Evolutionary conservation across 768 basidiomycete genomes (phyloP).

Genomic region (Russula lepida): DNA sequence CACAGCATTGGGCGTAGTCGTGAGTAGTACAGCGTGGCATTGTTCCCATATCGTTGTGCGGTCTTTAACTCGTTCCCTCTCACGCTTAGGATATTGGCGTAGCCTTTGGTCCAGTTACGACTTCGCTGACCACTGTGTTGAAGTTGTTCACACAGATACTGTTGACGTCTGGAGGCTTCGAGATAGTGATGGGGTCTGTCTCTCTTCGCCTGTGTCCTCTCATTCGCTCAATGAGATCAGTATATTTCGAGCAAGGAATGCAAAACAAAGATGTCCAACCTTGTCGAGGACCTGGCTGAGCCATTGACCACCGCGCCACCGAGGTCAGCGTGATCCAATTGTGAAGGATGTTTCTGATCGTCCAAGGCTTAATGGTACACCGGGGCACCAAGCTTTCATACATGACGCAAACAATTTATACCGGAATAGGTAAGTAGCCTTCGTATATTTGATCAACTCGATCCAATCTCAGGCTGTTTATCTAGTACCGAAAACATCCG

Average conservation of each 20-base stretch:
- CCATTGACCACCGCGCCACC: background rate
- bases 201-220: too few relatives aligned
- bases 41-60: background rate
- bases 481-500: background rate
- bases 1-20: background rate
- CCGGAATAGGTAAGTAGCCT: background rate
- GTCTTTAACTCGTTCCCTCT: background rate
- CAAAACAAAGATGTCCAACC: background rate
- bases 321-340: background rate
- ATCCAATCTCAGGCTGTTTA: background rate
- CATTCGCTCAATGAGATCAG: too few relatives aligned
- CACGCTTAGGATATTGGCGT: constrained; percentile 7
- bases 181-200: too few relatives aligned
- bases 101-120: background rate
- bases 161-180: too few relatives aligned
- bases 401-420: background rate
- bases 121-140: too few relatives aligned
- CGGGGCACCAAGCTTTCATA: too few relatives aligned
- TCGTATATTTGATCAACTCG: background rate
- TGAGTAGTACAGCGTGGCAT: background rate
- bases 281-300: background rate
- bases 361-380: too few relatives aligned
- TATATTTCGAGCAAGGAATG: background rate
- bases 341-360: too few relatives aligned
- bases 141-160: too few relatives aligned